These are phyloP conservation scores for Cryptosporidium tyzzeri DNA, from an alignment of 169 alveolate species.

Conservation along the genomic window DNA sequence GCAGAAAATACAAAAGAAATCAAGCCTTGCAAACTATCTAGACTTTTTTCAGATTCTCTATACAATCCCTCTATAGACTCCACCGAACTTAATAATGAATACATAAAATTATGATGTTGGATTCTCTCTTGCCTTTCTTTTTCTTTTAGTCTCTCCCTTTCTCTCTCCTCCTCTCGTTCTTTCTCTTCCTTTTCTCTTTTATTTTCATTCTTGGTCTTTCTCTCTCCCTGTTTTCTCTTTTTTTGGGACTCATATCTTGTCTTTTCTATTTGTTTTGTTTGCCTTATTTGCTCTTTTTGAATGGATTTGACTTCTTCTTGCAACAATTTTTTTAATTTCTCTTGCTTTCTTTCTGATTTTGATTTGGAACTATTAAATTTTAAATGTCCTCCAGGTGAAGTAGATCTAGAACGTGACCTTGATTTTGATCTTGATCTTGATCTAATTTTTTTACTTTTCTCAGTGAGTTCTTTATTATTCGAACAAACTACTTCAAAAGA, in stretches of 20 bases:
- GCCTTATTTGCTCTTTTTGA: not conserved
- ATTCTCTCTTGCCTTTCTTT: not conserved
- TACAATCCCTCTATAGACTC: not conserved
- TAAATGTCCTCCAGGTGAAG: too few species aligned
- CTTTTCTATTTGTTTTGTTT: not conserved
- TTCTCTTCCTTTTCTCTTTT: not conserved
- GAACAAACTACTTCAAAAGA: too few species aligned
- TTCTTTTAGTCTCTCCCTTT: not conserved
- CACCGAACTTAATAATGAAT: not conserved
- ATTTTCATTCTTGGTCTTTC: not conserved
- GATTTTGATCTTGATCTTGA: too few species aligned
- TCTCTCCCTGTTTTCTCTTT: not conserved
- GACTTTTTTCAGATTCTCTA: not conserved
- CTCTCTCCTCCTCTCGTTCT: constrained; percentile 7
- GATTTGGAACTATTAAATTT: not conserved
- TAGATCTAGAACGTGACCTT: too few species aligned
- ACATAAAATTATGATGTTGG: not conserved
- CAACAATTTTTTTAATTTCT: not conserved
- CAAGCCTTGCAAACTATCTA: not conserved
- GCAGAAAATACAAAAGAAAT: not conserved
- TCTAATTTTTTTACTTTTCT: too few species aligned
- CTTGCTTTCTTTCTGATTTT: not conserved
- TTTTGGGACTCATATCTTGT: not conserved
- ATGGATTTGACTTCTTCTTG: not conserved
- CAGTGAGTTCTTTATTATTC: too few species aligned